Evolutionary conservation across 2,329 filamentous ascomycete species (phyloP), one percentile per base, ranked within the genome.

Genomic region (Fulvia fulva): DNA sequence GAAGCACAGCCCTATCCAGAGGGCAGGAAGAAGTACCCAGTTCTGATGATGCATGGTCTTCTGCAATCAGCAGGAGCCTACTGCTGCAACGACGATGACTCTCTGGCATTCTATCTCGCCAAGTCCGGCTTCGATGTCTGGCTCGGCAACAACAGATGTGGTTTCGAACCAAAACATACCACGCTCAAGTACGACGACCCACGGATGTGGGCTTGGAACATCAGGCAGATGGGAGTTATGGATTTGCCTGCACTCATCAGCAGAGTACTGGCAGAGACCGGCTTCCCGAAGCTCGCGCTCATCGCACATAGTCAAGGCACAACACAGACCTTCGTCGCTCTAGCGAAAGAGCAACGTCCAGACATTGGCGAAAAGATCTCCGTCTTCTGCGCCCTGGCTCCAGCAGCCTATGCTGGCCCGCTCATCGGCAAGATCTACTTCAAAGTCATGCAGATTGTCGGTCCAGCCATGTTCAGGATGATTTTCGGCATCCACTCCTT

Each of bases 191-290:
- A 88, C 64, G 77, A 78, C 2, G 93, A 97, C 69, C 92, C 93
- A 1, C 84, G 91, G 28, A 95, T 97, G 90, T 97, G 93, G 93
- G 86, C 87, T 43, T 97, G 93, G 93, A 96, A 96, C 65, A 95
- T 97, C 56, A 85, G 90, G 0, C 90, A 96, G 69, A 95, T 97
- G 89, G 93, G 91, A 3, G 87, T 92, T 0, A 85, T 95, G 70
- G 93, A 97, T 70, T 81, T 97, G 2, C 83, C 92, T 0, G 91
- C 92, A 0, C 80, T 97, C 32, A 83, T 89, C 1, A 90, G 88
- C 0, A 85, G 90, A 5, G 90, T 97, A 1, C 80, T 96, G 1
- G 81, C 81, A 41, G 88, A 95, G 75, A 97, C 92, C 0, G 87
- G 88, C 0, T 96, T 95, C 68, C 78, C 84, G 16, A 94, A 93